Evolutionary conservation across 371 early-diverging fungal genomes (phyloP).

Genomic region (Umbelopsis sp.): DNA sequence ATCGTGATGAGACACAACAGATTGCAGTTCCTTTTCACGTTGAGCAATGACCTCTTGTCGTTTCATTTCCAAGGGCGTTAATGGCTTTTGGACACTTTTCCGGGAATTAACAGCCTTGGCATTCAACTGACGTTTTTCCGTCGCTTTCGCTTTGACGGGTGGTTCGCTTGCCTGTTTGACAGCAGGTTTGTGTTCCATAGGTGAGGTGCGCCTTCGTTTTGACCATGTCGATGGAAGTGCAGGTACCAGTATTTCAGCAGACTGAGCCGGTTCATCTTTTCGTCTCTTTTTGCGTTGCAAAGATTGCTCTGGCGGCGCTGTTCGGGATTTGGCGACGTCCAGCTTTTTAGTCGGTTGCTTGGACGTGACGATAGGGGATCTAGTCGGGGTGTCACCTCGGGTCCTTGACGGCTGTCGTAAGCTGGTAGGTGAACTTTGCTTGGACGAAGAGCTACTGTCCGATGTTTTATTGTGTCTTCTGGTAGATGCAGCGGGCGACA

Average conservation of each 20-base stretch:
- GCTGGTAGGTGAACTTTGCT: not conserved
- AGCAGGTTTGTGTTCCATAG: not conserved
- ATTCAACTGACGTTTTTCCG: conserved; percentile 24
- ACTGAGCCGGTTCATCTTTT: not conserved
- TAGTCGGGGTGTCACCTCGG: not conserved
- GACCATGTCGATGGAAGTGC: not conserved
- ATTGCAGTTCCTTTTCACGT: conserved; percentile 43
- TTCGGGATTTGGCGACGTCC: conserved; percentile 8
- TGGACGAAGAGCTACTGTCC: not conserved
- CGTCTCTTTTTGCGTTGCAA: conserved; percentile 9
- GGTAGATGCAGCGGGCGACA: conserved; percentile 20
- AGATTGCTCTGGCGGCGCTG: conserved; percentile 15
- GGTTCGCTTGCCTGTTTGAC: not conserved
- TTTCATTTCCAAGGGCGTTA: conserved; percentile 40
- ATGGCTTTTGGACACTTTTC: conserved; percentile 19
- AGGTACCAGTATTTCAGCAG: not conserved
- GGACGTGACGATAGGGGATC: not conserved
- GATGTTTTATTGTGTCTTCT: not conserved
- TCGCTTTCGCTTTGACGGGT: conserved; percentile 21
- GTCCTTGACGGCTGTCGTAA: not conserved
- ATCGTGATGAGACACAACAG: conserved; percentile 53
- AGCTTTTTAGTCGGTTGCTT: not conserved
- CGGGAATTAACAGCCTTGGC: conserved; percentile 17
- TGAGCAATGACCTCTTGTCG: conserved; percentile 35
- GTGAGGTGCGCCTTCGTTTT: conserved; percentile 2